A percentile compares a stretch with the other conserved stretches of the same genome.
Conservation (phyloP, 2,329 filamentous ascomycete species). For the Sporothrix mexicana region DNA sequence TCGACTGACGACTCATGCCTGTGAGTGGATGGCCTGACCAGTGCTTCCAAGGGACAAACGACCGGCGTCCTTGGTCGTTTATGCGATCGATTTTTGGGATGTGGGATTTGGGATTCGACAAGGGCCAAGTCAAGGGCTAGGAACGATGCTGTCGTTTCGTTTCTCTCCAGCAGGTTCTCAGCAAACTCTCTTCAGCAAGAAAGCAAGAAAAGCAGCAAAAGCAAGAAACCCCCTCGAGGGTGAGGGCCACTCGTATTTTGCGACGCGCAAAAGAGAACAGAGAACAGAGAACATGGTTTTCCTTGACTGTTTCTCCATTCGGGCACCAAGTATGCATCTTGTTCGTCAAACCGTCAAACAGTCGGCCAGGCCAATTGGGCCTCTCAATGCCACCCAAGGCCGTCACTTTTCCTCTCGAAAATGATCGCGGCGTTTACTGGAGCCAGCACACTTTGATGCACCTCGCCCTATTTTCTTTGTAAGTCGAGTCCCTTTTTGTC, state of each 20-base stretch:
- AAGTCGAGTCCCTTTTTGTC: neutral
- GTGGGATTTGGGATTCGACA: neutral
- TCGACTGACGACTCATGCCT: neutral
- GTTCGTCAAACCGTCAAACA: neutral
- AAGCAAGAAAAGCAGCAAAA: too few relatives aligned
- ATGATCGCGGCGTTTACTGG: conserved; percentile 16
- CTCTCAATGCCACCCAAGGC: neutral
- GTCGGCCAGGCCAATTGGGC: neutral
- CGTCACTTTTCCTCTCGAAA: neutral
- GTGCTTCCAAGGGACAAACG: neutral
- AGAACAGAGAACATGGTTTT: neutral
- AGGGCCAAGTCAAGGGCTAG: neutral
- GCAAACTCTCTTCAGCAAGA: too few relatives aligned
- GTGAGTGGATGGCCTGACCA: neutral
- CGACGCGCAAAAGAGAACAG: neutral
- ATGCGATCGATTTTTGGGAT: neutral
- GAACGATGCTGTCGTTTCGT: conserved; percentile 19
- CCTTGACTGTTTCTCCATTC: neutral
- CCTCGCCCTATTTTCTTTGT: conserved; percentile 3
- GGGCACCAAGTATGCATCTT: neutral
- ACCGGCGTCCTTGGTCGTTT: neutral
- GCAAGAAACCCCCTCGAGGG: neutral
- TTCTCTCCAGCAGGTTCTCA: neutral
- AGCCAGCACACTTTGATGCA: conserved; percentile 19
- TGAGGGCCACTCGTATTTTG: neutral